Base-by-base conservation (phyloP, 2,329 filamentous ascomycete species). In the Ascochyta lentis region DNA sequence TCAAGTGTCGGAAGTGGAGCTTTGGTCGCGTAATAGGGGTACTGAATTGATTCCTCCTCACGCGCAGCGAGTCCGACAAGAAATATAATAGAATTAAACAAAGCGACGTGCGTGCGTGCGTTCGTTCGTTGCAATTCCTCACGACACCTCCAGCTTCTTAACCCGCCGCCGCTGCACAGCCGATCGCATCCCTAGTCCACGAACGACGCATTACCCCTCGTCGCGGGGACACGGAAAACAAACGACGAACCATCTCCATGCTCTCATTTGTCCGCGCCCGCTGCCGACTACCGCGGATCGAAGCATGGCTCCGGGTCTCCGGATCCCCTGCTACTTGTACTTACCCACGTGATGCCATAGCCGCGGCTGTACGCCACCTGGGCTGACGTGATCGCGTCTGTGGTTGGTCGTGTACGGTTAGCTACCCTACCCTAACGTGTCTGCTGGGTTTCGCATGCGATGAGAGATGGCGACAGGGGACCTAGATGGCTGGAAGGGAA, bases 211-310 rank as follows among this genome's bases (percentile, higher is more conserved):
- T 26, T 45, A 40, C 67, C 65, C 68, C 68, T 71, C 68, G 64
- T 62, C 66, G 68, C 68, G 68, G 68, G 69, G 67, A 69, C 65
- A 70, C 63, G 70, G 69, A 68, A 66, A 63, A 26, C 6, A 6
- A 6, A 65, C 68, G 71, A 71, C 67, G 68, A 71, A 59, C 54
- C 41, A 43, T 56, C 45, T 51, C 49, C 63, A 55, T 3, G 56
- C 52, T 19, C 19, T 19, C 19, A 3, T 68, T 67, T 70, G 69
- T 68, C 64, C 69, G 62, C 69, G 59, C 63, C 68, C 69, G 64
- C 66, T 53, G 54, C 49, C 56, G 31, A 56, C 62, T 58, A 64
- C 60, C 61, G 38, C 56, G 64, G 55, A 41, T 57, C 54, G 46
- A 51, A 58, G 46, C 42, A 60, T 27, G 16, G 46, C 63, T 68